Conservation (phyloP, 2,329 filamentous ascomycete species). For the Ustilaginoidea virens region DNA sequence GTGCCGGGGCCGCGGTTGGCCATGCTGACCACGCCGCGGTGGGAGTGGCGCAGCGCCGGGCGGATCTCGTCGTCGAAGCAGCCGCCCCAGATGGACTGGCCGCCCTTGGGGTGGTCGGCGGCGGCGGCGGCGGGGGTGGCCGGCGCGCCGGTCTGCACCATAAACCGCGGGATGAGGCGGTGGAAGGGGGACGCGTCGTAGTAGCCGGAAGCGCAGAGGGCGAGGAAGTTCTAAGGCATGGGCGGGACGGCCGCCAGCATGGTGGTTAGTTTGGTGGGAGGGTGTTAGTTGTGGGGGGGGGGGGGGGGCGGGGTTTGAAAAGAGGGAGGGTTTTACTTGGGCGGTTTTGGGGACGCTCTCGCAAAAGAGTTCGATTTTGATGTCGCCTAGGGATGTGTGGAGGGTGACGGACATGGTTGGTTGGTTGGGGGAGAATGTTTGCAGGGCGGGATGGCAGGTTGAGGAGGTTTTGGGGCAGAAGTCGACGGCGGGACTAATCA, state of each 20-base stretch:
- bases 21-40: constrained; percentile 59
- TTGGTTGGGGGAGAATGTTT: neutral
- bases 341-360: constrained; percentile 86
- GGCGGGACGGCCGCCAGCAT: constrained; percentile 3
- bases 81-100: constrained; percentile 57
- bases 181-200: constrained; percentile 66
- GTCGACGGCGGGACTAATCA: too few relatives aligned
- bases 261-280: neutral
- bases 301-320: neutral
- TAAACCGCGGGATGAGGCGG: constrained; percentile 67
- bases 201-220: constrained; percentile 65
- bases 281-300: neutral
- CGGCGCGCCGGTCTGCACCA: constrained; percentile 60
- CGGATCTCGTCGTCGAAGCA: constrained; percentile 71
- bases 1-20: constrained; percentile 61
- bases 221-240: constrained; percentile 63
- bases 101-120: constrained; percentile 48
- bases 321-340: constrained; percentile 52
- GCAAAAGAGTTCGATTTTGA: constrained; percentile 95
- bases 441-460: neutral
- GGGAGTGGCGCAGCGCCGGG: constrained; percentile 51
- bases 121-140: constrained; percentile 36
- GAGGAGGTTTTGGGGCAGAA: neutral
- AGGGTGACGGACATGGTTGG: constrained; percentile 50
- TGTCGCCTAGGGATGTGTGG: constrained; percentile 75